Evolutionary conservation across 192 early-diverging fungal species (phyloP).

Genomic region (Backusella parvicylindrica): DNA sequence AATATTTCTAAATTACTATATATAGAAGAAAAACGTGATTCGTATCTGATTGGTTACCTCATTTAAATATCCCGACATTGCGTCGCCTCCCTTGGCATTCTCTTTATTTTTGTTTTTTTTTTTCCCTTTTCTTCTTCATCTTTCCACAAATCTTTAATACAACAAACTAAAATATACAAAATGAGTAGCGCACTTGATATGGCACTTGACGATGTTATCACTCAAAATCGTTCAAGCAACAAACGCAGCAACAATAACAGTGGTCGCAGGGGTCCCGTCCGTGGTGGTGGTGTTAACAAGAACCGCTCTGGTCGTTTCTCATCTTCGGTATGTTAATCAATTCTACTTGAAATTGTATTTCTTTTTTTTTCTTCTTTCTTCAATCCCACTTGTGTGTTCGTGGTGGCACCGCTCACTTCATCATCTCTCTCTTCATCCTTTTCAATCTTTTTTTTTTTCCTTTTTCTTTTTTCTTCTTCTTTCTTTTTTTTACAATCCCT

Average conservation of each 20-base stretch:
- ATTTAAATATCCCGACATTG: neutral
- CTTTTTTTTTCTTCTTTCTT: slow-evolving; percentile 2
- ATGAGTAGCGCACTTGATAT: slow-evolving; percentile 26
- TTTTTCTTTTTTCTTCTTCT: neutral
- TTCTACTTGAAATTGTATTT: slow-evolving; percentile 6
- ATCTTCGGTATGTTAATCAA: slow-evolving; percentile 29
- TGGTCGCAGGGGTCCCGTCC: neutral
- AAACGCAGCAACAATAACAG: slow-evolving; percentile 4
- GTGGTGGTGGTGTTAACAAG: slow-evolving; percentile 18
- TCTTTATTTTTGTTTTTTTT: neutral
- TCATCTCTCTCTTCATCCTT: neutral
- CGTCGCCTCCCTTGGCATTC: neutral
- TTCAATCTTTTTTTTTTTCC: neutral
- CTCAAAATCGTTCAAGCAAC: slow-evolving; percentile 10
- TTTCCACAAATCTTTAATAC: neutral
- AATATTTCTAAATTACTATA: neutral
- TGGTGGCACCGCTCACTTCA: slow-evolving; percentile 1
- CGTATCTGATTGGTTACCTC: neutral
- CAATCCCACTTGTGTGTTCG: slow-evolving; percentile 1
- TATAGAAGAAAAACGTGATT: neutral
- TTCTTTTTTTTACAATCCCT: too few relatives aligned
- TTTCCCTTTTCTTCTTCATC: neutral
- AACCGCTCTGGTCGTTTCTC: slow-evolving; percentile 20
- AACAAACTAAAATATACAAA: neutral
- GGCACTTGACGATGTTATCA: slow-evolving; percentile 29